A percentile compares a stretch with the other conserved stretches of the same genome.
phyloP scores from a whole-genome alignment of 2,329 filamentous ascomycete species.

The Epichloe uncinata region DNA sequence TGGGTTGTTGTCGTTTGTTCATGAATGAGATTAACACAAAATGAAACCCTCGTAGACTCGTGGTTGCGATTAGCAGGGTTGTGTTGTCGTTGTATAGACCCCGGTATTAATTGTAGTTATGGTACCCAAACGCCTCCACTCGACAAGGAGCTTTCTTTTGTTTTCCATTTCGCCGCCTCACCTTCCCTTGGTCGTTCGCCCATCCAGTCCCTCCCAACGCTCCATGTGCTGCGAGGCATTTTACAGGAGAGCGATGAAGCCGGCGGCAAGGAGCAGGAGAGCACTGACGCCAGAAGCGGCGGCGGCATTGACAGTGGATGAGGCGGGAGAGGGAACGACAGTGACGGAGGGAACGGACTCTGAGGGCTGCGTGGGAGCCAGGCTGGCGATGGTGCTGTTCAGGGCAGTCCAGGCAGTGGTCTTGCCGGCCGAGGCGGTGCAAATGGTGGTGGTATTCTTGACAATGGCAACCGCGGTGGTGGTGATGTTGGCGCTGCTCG shows the following conservation, averaged over 20 bases:
- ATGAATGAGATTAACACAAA: not conserved
- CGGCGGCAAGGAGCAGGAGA: conserved; percentile 23
- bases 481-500: conserved; percentile 11
- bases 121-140: conserved; percentile 12
- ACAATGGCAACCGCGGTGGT: conserved; percentile 8
- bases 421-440: conserved; percentile 8
- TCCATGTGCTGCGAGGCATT: not conserved
- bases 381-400: conserved; percentile 20
- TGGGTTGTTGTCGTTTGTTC: not conserved
- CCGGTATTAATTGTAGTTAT: conserved; percentile 4
- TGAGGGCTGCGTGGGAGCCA: conserved; percentile 14
- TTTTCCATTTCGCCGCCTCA: not conserved
- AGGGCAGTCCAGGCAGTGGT: conserved; percentile 17
- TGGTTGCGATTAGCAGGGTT: conserved; percentile 15
- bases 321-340: conserved; percentile 9
- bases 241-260: conserved; percentile 24
- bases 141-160: conserved; percentile 9
- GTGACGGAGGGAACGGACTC: conserved; percentile 7
- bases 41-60: conserved; percentile 19
- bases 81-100: conserved; percentile 4
- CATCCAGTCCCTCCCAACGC: not conserved
- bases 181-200: no score
- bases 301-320: conserved; percentile 16
- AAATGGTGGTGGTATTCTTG: not conserved
- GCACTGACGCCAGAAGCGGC: conserved; percentile 21